These are phyloP conservation scores for Sugiyamaella lignohabitans DNA, from an alignment of 805 yeast species.

Conservation along the genomic window DNA sequence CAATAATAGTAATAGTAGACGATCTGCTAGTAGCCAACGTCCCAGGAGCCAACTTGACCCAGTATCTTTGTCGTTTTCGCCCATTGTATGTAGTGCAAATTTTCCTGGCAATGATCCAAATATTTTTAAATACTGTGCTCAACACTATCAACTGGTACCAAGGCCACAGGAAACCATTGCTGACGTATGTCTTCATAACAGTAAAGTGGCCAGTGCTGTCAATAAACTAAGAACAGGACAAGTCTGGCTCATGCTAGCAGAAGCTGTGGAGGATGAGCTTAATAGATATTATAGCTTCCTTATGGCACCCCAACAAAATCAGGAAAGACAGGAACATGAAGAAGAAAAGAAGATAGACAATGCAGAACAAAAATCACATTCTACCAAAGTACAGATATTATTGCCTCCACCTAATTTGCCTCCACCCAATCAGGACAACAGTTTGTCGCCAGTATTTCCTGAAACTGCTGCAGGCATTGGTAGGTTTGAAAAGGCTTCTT, in stretches of 20 bases:
- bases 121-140: slow-evolving; percentile 18
- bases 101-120: slow-evolving; percentile 19
- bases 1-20: background rate
- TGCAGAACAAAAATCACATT: background rate
- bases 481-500: too few species aligned
- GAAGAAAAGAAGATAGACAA: background rate
- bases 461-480: too few species aligned
- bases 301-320: too few species aligned
- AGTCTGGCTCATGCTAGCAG: slow-evolving; percentile 54
- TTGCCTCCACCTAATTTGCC: background rate
- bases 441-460: background rate
- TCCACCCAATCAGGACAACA: background rate
- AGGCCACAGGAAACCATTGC: slow-evolving; percentile 45
- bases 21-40: background rate
- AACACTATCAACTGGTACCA: slow-evolving; percentile 20
- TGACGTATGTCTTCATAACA: slow-evolving; percentile 53
- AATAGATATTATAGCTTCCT: slow-evolving; percentile 8
- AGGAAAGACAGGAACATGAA: background rate
- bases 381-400: background rate
- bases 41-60: background rate
- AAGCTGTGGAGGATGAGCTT: slow-evolving; percentile 37
- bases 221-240: slow-evolving; percentile 50
- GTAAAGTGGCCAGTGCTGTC: slow-evolving; percentile 42
- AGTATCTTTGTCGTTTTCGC: background rate
- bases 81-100: slow-evolving; percentile 12